Evolutionary conservation across 225 moss, liverwort and hornwort species (phyloP), one percentile per base, ranked within the genome.

Genomic region (Anthoceros angustus): DNA sequence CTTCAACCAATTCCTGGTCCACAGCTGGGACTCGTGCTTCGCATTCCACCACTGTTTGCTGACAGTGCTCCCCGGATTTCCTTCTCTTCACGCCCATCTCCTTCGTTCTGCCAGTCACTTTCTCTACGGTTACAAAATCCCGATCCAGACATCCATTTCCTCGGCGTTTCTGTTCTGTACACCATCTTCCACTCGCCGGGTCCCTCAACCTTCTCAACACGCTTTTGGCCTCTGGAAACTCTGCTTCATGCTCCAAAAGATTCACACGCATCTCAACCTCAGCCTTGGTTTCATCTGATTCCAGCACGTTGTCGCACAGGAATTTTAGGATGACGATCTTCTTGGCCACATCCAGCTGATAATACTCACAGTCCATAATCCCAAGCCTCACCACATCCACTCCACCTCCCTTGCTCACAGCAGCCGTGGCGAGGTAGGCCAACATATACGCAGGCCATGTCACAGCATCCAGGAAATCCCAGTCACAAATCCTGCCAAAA

Each of bases 391-490:
- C 80, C 66, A 77, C 67, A 66, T 83, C 79, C 25, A 80, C 74
- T 41, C 76, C 74, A 42, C 72, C 79, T 39, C 70, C 73, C 66
- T 63, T 76, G 73, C 73, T 81, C 71, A 87, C 88, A 63, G 82
- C 89, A 73, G 92, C 86, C 12, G 91, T 87, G 62, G 85, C 84
- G 42, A 92, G 73, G 69, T 83, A 89, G 61, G 80, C 84, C 71
- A 76, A 74, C 62, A 92, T 67, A 70, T 80, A 92, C 25, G 86
- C 78, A 67, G 95, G 95, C 95, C 95, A 98, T 6, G 95, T 92
- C 42, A 89, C 76, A 71, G 72, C 10, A 76, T 98, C 95, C 70
- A 98, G 76, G 21, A 92, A 75, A 42, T 80, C 77, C 95, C 95
- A 98, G 68, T 98, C 81, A 46, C 78, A 79, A 65, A 87, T 76